A percentile compares a stretch with the other conserved stretches of the same genome.
Conservation (phyloP, 1,139 yeast genomes). For the Waltiozyma sp. region DNA sequence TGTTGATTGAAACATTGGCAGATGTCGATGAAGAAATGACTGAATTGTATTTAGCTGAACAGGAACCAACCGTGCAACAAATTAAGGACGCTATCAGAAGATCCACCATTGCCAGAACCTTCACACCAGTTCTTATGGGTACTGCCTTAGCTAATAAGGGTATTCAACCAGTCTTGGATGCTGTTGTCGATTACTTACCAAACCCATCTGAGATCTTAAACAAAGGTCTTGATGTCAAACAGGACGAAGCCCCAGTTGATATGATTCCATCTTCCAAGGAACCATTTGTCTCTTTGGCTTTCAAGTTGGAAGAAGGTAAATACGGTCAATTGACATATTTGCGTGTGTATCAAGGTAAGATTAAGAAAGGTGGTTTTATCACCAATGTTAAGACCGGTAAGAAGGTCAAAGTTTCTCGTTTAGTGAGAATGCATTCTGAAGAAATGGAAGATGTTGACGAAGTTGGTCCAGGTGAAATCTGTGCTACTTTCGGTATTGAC, state of each 20-base stretch:
- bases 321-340: conserved; percentile 95
- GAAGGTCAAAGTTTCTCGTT: conserved; percentile 86
- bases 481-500: conserved; percentile 98
- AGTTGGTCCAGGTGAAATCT: conserved; percentile 95
- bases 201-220: conserved; percentile 89
- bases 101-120: conserved; percentile 91
- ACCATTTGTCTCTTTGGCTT: conserved; percentile 93
- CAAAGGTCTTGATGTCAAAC: conserved; percentile 71
- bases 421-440: conserved; percentile 97
- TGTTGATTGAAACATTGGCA: conserved; percentile 86
- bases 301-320: conserved; percentile 95
- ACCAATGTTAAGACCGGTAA: conserved; percentile 88
- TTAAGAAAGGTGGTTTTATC: conserved; percentile 84
- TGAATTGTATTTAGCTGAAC: conserved; percentile 81
- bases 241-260: conserved; percentile 62
- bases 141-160: conserved; percentile 96
- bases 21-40: conserved; percentile 98
- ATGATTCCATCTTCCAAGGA: conserved; percentile 62
- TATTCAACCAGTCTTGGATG: conserved; percentile 88
- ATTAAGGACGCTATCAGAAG: conserved; percentile 84
- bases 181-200: conserved; percentile 92
- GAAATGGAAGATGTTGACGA: conserved; percentile 98
- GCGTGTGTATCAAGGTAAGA: conserved; percentile 92
- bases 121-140: conserved; percentile 98
- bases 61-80: conserved; percentile 75